Evolutionary conservation across 2,329 filamentous ascomycete species (phyloP), one percentile per base, ranked within the genome.

Genomic region (Penicillium sp.): DNA sequence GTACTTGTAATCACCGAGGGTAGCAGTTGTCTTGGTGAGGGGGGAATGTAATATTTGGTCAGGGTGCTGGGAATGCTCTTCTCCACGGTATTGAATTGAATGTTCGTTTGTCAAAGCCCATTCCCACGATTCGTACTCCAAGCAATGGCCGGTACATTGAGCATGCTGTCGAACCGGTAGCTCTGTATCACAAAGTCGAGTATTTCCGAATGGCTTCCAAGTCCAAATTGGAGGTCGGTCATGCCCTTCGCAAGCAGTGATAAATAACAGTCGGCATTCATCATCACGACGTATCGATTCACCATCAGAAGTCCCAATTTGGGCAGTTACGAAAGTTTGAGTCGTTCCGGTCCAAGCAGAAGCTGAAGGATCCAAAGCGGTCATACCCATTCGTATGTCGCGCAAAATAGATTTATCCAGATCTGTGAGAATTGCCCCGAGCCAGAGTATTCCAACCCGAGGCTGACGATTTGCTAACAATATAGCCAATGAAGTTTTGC

Each of bases 121-220:
- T 27, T 59, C 39, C 58, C 57, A 63, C 42, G 24, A 44, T 29
- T 54, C 20, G 40, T 62, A 62, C 42, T 63, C 47, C n/a, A 64
- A 18, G 15, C 42, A 60, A 49, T 62, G 53, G 37, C 6, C 31
- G 13, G 15, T 27, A 35, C 60, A 64, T 32, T 42, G 45, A 40
- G 50, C 49, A 52, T 63, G 61, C 10, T 58, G 31, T 40, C 46
- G 54, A 15, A 61, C 52, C 23, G 33, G 0, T 0, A 59, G 44
- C 28, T 59, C 56, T 37, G 62, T 52, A 46, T 62, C 58, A 12
- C 20, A 32, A 31, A 59, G 42, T 15, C 29, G 25, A 9, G 59
- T 60, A 25, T 2, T 7, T 7, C 56, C 58, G 47, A 60, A 62
- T 4, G 57, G 58, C 44, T 58, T 63, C 59, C 56, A 61, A 31